Base-by-base conservation (phyloP, 805 yeast species). In the Yarrowia yakushimensis region DNA sequence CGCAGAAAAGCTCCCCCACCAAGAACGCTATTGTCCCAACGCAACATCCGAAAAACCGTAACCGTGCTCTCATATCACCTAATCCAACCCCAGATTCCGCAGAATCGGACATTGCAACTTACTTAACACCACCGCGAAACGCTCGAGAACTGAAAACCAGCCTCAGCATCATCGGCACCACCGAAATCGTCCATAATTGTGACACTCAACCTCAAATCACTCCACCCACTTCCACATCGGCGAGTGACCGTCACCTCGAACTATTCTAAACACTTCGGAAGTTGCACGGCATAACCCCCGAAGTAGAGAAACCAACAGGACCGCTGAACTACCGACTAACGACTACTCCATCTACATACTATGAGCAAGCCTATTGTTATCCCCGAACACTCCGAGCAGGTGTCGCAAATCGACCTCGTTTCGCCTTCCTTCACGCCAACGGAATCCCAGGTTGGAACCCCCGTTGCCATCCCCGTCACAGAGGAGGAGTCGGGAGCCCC, bases 351-450 rank as follows among this genome's bases (percentile, higher is more conserved):
- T 15, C 25, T 7, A 4, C 23, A 20, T 4, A 37, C 23, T 23
- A 52, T 52, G 59, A 52, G 43, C 43, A 11, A 52, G 17, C 59
- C 59, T 36, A 52, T 52, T 23, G 59, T 36, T 15, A 52, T 52
- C 12, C 59, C 59, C 59, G 54, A 59, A 7, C 11, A 39, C 22
- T 4, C 46, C 23, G 34, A 28, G 1, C 28, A 34, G 46, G 41
- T 61, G 23, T 23, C 33, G 20, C 17, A 34, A 9, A 61, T 61
- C 43, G 46, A 39, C 27, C 31, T 61, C 13, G 63, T 61, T 15
- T 61, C 63, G n/a, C 63, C 63, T 2, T n/a, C 62, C 12, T 54
- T 52, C 41, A 61, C 63, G 25, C 63, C 63, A 27, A 61, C 37
- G 18, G 42, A 48, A 15, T 52, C 63, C 8, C 62, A 39, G 43